Conservation (phyloP, 805 yeast genomes). For the Pichia manshurica region DNA sequence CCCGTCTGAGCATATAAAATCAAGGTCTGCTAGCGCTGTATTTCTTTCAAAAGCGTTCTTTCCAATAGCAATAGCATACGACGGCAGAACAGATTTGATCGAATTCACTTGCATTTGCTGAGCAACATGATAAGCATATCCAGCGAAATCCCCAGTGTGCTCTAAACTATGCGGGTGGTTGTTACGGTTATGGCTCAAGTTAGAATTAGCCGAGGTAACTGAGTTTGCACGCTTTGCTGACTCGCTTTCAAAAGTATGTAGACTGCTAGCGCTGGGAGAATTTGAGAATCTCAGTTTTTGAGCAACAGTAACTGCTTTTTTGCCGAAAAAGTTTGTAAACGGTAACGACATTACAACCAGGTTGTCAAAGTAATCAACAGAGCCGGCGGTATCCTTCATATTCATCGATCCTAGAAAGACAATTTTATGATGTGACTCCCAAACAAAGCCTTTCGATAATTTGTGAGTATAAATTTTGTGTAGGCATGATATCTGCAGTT, state of each 20-base stretch:
- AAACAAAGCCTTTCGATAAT: constrained; percentile 62
- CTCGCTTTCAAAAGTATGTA: background rate
- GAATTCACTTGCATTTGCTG: constrained; percentile 64
- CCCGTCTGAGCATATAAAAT: constrained; percentile 65
- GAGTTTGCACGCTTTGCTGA: constrained; percentile 5
- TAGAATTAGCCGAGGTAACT: constrained; percentile 1
- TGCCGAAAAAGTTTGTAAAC: constrained; percentile 40
- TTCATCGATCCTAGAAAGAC: constrained; percentile 50
- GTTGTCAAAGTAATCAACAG: constrained; percentile 42
- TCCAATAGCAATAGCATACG: constrained; percentile 73
- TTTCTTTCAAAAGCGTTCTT: constrained; percentile 69
- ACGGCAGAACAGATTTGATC: constrained; percentile 64
- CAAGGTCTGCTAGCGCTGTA: constrained; percentile 61
- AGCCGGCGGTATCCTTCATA: constrained; percentile 41
- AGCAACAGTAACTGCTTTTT: background rate
- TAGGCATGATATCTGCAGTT: constrained; percentile 48
- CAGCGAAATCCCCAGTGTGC: constrained; percentile 45
- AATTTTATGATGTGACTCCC: constrained; percentile 76
- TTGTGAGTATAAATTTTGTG: constrained; percentile 52
- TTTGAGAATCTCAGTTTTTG: background rate
- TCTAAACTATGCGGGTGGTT: background rate
- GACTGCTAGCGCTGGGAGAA: background rate
- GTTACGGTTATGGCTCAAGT: background rate
- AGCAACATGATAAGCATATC: constrained; percentile 69
- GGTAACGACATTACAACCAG: constrained; percentile 48